Evolutionary conservation across 2,329 filamentous ascomycete genomes (phyloP).

Genomic region (Xylariomycetidae sp.): DNA sequence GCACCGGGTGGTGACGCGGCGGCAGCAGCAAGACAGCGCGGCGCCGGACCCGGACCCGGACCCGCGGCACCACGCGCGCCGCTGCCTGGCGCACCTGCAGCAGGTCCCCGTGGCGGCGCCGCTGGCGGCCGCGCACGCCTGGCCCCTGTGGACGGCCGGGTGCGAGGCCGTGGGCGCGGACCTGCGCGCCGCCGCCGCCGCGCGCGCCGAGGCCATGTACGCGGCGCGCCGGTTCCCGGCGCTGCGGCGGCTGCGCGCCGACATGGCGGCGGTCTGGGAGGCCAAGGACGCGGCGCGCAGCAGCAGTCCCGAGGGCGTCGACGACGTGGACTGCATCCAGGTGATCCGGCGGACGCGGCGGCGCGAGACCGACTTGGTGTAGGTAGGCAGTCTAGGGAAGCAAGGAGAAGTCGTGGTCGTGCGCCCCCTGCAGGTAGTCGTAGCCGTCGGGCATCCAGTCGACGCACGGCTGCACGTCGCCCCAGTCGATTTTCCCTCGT

Average conservation of each 20-base stretch:
- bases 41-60: constrained; percentile 16
- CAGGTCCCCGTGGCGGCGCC: constrained; percentile 21
- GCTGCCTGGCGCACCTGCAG: constrained; percentile 21
- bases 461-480: constrained; percentile 26
- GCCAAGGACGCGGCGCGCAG: constrained; percentile 17
- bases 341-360: too few species aligned
- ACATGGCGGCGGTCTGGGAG: constrained; percentile 26
- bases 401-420: constrained; percentile 29
- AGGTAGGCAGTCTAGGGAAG: constrained; percentile 8
- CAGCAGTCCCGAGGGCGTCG: neutral
- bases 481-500: constrained; percentile 27
- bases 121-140: constrained; percentile 24
- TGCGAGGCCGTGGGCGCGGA: constrained; percentile 23
- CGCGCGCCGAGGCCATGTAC: constrained; percentile 23
- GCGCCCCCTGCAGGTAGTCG: constrained; percentile 30
- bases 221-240: constrained; percentile 23
- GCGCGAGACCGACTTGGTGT: neutral
- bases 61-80: constrained; percentile 15
- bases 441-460: constrained; percentile 31
- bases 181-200: constrained; percentile 17
- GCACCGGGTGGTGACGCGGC: constrained; percentile 21
- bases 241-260: constrained; percentile 19
- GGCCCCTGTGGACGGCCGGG: constrained; percentile 27
- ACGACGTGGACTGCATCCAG: neutral
- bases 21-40: too few species aligned